These are phyloP conservation scores for Zymoseptoria ardabiliae DNA, from an alignment of 2,329 filamentous ascomycete genomes.

Conservation along the genomic window DNA sequence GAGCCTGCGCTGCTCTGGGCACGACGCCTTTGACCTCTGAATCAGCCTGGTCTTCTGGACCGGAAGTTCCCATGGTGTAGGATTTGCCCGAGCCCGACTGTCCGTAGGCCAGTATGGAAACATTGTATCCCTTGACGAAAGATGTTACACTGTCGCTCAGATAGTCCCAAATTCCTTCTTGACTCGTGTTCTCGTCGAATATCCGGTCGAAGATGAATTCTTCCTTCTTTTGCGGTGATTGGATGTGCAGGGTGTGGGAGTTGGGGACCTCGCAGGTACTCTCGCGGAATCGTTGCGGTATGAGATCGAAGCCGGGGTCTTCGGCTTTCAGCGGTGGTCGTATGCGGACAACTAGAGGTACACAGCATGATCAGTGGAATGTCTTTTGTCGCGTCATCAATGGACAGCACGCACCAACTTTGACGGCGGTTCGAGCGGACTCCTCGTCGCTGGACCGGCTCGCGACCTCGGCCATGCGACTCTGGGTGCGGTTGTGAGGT, in stretches of 20 bases:
- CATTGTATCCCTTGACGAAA: slow-evolving; percentile 96
- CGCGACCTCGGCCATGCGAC: slow-evolving; percentile 13
- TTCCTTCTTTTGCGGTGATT: slow-evolving; percentile 86
- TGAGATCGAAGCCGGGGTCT: slow-evolving; percentile 89
- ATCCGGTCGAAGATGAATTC: slow-evolving; percentile 96
- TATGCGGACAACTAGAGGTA: slow-evolving; percentile 70
- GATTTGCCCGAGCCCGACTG: slow-evolving; percentile 97
- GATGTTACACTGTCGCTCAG: slow-evolving; percentile 80
- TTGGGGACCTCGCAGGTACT: slow-evolving; percentile 87
- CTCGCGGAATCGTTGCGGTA: slow-evolving; percentile 89
- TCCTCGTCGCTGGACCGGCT: slow-evolving; percentile 18
- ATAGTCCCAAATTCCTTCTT: slow-evolving; percentile 93
- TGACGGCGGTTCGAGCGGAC: slow-evolving; percentile 14
- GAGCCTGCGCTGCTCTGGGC: slow-evolving; percentile 73
- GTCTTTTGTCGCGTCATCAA: not conserved
- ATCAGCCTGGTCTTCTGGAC: slow-evolving; percentile 55
- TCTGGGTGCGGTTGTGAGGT: slow-evolving; percentile 9
- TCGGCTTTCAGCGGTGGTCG: slow-evolving; percentile 74
- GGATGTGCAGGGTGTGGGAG: slow-evolving; percentile 76
- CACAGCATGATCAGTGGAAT: slow-evolving; percentile 6
- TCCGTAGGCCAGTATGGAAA: slow-evolving; percentile 91
- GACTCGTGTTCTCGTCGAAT: slow-evolving; percentile 72
- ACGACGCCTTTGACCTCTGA: slow-evolving; percentile 67
- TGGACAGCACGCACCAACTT: slow-evolving; percentile 14
- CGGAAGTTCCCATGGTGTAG: slow-evolving; percentile 96